Base-by-base conservation (phyloP, 1,139 yeast species). In the Kluyveromyces sp. region DNA sequence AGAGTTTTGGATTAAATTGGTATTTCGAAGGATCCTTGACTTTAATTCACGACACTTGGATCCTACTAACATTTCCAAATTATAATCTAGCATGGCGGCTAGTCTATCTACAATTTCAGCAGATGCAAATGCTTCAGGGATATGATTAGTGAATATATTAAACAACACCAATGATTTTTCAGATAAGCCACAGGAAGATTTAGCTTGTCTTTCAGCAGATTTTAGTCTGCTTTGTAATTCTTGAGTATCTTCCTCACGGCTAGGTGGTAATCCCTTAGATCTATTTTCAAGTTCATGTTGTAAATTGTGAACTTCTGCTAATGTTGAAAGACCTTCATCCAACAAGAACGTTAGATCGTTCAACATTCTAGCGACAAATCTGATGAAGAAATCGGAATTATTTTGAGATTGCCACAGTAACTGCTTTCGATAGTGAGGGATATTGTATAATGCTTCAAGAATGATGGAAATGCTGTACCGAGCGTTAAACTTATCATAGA, bases 61-160 rank as follows among this genome's bases (percentile, higher is more conserved):
- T 0, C 99, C 99, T 26, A 90, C 97, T 67, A 92, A 72, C 7
- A 92, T 88, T 39, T 81, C 86, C 52, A 92, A 71, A 63, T 92
- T 92, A 67, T 90, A 92, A 68, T 92, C 86, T 62, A 92, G 71
- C 99, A 92, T 92, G 42, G 96, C 89, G 0, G 98, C 96, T 51
- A 92, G 71, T 64, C 98, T 76, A 58, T 88, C 96, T 39, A 92
- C 96, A 58, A 92, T 81, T 68, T 94, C 98, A 1, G 88, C 81
- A 43, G 88, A 82, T 3, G 83, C 81, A 67, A 92, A 94, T 0
- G 96, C 94, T 47, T 72, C 72, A 3, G 98, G 96, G 6, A 88
- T 88, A 54, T 90, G 92, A 48, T 78, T 75, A 0, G 97, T 89
- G 63, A 90, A 92, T 44, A 89, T 68, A 54, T 80, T 81, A 60